These are phyloP conservation scores for Xylariomycetidae sp. DNA, from an alignment of 2,329 filamentous ascomycete species.

Conservation along the genomic window DNA sequence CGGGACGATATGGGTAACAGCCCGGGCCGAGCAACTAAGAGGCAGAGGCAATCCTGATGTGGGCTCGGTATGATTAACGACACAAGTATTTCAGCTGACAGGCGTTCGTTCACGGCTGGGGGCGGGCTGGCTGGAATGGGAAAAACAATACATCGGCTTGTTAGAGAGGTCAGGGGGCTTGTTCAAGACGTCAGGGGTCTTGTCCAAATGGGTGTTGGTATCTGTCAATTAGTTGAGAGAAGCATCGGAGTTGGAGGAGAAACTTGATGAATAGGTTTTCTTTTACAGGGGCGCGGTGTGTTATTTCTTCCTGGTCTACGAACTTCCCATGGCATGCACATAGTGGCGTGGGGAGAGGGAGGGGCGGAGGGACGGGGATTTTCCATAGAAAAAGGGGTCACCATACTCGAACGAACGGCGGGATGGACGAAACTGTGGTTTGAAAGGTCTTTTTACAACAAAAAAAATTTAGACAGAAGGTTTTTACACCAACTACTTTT, in stretches of 20 bases:
- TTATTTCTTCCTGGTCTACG: background rate
- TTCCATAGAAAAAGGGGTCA: too few relatives aligned
- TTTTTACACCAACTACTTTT: too few relatives aligned
- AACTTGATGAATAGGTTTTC: background rate
- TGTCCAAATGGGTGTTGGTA: background rate
- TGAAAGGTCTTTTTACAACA: too few relatives aligned
- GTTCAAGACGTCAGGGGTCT: too few relatives aligned
- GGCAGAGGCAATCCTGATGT: conserved; percentile 25
- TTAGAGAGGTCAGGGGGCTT: background rate
- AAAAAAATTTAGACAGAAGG: too few relatives aligned
- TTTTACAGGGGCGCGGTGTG: background rate
- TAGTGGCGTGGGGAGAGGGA: too few relatives aligned
- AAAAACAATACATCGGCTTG: background rate
- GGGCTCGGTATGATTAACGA: too few relatives aligned
- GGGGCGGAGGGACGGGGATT: too few relatives aligned
- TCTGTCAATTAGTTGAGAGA: background rate
- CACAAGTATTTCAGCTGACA: too few relatives aligned
- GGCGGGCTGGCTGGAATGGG: background rate
- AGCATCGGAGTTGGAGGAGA: conserved; percentile 1
- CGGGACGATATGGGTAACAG: conserved; percentile 37
- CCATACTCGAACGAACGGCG: too few relatives aligned
- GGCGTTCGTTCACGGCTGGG: background rate
- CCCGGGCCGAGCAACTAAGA: conserved; percentile 25
- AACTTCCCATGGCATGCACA: too few relatives aligned
- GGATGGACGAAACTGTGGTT: too few relatives aligned